phyloP scores from a whole-genome alignment of 306 rosid genomes.

The Pueraria montana region DNA sequence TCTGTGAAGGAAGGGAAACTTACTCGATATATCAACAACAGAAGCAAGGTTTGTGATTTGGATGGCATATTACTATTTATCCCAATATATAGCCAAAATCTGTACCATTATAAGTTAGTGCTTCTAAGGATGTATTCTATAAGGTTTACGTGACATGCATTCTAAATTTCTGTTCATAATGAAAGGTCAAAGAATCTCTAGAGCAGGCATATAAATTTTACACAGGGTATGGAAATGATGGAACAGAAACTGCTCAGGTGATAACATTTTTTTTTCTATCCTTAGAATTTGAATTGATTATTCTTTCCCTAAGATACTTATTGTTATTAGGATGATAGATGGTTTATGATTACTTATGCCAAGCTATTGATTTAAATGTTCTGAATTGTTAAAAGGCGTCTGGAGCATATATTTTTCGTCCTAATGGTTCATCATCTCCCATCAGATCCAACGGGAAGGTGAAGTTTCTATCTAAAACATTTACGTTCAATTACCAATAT shows the following conservation, averaged over 20 bases:
- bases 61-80: slow-evolving; percentile 14
- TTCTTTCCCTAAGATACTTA: neutral
- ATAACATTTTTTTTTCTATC: slow-evolving; percentile 23
- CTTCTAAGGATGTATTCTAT: slow-evolving; percentile 11
- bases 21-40: slow-evolving; percentile 62
- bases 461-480: slow-evolving; percentile 13
- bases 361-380: slow-evolving; percentile 36
- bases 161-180: slow-evolving; percentile 43
- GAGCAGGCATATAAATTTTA: slow-evolving; percentile 58
- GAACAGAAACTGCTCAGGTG: slow-evolving; percentile 54
- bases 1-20: slow-evolving; percentile 70
- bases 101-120: slow-evolving; percentile 26
- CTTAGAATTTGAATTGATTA: slow-evolving; percentile 18
- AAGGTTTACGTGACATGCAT: slow-evolving; percentile 23
- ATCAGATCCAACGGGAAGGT: slow-evolving; percentile 52
- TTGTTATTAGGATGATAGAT: neutral
- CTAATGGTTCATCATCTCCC: slow-evolving; percentile 58
- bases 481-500: slow-evolving; percentile 10
- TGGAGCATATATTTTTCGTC: slow-evolving; percentile 71
- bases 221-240: slow-evolving; percentile 54
- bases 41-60: slow-evolving; percentile 61
- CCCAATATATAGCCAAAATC: slow-evolving; percentile 15
- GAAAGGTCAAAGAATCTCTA: slow-evolving; percentile 61
- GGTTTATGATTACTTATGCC: slow-evolving; percentile 22
- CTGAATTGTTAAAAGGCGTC: slow-evolving; percentile 55